These are phyloP conservation scores for Trifolium repens DNA, from an alignment of 306 rosid species.

Conservation along the genomic window DNA sequence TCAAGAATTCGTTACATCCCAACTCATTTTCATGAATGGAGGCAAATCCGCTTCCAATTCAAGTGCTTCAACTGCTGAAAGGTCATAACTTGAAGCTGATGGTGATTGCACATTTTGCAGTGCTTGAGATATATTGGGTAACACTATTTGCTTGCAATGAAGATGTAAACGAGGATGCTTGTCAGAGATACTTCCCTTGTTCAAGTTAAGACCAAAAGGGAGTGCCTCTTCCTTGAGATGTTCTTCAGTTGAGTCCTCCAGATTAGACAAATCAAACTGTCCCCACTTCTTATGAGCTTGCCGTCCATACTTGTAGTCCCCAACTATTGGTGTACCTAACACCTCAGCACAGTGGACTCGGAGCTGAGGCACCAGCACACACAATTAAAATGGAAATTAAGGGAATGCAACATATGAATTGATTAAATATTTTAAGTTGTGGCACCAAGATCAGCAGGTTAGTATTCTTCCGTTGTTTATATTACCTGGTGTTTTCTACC, in stretches of 20 bases:
- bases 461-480: conserved; percentile 4
- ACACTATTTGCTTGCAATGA: conserved; percentile 78
- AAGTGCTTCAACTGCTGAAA: conserved; percentile 61
- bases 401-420: conserved; percentile 7
- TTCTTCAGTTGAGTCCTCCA: conserved; percentile 53
- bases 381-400: conserved; percentile 26
- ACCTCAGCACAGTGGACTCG: conserved; percentile 96
- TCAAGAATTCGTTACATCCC: conserved; percentile 67
- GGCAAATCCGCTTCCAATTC: conserved; percentile 75
- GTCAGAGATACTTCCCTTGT: conserved; percentile 69
- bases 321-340: conserved; percentile 90
- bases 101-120: conserved; percentile 56
- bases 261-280: conserved; percentile 45
- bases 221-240: conserved; percentile 49
- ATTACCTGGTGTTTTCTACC: conserved; percentile 98
- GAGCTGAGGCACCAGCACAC: conserved; percentile 60
- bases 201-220: conserved; percentile 77
- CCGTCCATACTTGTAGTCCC: conserved; percentile 97
- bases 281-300: conserved; percentile 76
- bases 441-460: conserved; percentile 25
- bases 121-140: conserved; percentile 74
- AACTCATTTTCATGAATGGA: conserved; percentile 82
- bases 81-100: conserved; percentile 55
- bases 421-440: conserved; percentile 11
- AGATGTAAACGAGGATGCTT: conserved; percentile 76